phyloP scores from a whole-genome alignment of 345 rosid genomes.

The Acer campestre region DNA sequence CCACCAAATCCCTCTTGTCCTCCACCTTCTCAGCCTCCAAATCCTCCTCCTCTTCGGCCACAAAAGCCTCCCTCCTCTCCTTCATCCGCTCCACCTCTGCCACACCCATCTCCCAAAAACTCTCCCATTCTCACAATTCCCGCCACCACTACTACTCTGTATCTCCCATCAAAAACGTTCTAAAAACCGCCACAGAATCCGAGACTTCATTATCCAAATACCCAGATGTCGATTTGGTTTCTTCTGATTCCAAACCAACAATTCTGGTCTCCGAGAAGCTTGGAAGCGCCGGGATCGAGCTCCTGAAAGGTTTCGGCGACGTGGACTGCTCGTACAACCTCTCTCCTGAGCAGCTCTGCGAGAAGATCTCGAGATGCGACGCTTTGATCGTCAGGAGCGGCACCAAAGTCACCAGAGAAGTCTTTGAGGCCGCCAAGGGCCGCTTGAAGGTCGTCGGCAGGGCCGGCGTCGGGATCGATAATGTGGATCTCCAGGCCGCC shows the following conservation, averaged over 20 bases:
- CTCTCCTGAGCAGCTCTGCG: conserved; percentile 54
- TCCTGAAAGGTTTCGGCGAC: conserved; percentile 50
- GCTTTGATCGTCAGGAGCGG: conserved; percentile 89
- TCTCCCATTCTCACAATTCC: background rate
- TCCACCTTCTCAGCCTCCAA: conserved; percentile 16
- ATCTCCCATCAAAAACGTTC: conserved; percentile 9
- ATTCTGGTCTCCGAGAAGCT: conserved; percentile 87
- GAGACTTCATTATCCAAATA: conserved; percentile 1
- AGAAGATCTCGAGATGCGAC: conserved; percentile 56
- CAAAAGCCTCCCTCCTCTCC: conserved; percentile 20
- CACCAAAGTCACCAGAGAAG: conserved; percentile 79
- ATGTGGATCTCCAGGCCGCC: conserved; percentile 88
- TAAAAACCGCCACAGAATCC: conserved; percentile 22
- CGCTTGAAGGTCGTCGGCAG: conserved; percentile 81
- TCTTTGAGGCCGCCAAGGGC: conserved; percentile 75
- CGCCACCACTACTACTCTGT: background rate
- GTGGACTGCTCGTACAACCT: conserved; percentile 75
- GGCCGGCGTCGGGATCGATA: conserved; percentile 87
- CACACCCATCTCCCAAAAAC: conserved; percentile 29
- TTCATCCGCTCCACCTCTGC: conserved; percentile 27
- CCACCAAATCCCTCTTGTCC: conserved; percentile 33
- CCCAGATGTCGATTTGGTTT: background rate
- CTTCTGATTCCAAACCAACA: conserved; percentile 28
- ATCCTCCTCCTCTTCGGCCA: conserved; percentile 12
- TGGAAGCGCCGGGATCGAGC: conserved; percentile 70